Conservation (phyloP, 306 rosid species). For the Psophocarpus tetragonolobus region DNA sequence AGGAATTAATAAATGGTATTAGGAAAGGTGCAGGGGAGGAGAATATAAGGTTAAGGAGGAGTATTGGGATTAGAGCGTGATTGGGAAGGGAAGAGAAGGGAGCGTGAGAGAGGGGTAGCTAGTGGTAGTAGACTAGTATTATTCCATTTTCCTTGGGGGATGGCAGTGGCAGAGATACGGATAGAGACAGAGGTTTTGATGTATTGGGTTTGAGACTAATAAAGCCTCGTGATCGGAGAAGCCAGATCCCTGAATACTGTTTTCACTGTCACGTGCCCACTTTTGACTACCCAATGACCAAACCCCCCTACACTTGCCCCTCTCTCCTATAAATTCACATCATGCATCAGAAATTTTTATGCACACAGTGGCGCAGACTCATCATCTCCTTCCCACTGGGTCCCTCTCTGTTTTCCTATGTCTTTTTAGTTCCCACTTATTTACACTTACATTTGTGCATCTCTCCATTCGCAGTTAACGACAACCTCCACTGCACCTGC, state of each 20-base stretch:
- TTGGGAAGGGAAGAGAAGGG: neutral
- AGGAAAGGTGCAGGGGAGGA: neutral
- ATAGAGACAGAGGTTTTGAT: constrained; percentile 81
- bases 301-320: neutral
- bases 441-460: neutral
- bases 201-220: constrained; percentile 52
- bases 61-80: constrained; percentile 51
- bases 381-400: neutral
- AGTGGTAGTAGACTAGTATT: constrained; percentile 10
- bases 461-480: constrained; percentile 52
- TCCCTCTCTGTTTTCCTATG: neutral
- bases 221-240: constrained; percentile 99
- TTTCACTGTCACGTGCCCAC: constrained; percentile 92
- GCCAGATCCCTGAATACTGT: constrained; percentile 92
- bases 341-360: neutral
- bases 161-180: constrained; percentile 75
- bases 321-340: neutral
- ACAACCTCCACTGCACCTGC: constrained; percentile 80
- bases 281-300: constrained; percentile 79
- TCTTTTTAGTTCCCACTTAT: neutral
- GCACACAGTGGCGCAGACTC: neutral
- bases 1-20: neutral
- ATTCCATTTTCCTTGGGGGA: constrained; percentile 80
- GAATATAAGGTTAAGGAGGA: neutral
- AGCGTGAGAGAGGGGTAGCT: constrained; percentile 18